Conservation (phyloP, 2,329 filamentous ascomycete species). For the Drechmeria coniospora region DNA sequence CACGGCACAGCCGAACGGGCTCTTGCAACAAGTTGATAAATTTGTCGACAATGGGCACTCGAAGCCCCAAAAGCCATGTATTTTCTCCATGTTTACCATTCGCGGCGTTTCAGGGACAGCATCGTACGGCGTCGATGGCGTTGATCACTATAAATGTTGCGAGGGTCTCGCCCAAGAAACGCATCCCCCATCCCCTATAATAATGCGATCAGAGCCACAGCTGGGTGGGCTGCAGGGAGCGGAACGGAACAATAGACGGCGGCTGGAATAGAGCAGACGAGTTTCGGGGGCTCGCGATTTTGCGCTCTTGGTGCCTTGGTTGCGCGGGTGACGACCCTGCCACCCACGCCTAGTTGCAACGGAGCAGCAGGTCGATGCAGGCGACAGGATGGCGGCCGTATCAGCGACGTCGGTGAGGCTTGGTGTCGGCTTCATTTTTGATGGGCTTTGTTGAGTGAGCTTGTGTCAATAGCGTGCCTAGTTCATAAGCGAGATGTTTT, state of each 20-base stretch:
- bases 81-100: constrained; percentile 31
- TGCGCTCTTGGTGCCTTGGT: too few relatives aligned
- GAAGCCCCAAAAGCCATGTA: constrained; percentile 27
- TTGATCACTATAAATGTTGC: constrained; percentile 25
- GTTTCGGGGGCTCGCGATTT: too few relatives aligned
- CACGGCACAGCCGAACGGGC: constrained; percentile 8
- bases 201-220: constrained; percentile 8
- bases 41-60: constrained; percentile 11
- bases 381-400: not conserved
- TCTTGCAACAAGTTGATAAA: constrained; percentile 12
- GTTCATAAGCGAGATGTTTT: not conserved
- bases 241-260: not conserved
- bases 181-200: constrained; percentile 23
- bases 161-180: constrained; percentile 20
- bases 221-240: not conserved
- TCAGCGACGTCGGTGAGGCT: not conserved
- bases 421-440: not conserved
- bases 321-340: too few relatives aligned
- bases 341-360: too few relatives aligned
- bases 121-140: constrained; percentile 43
- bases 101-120: constrained; percentile 39
- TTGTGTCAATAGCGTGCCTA: not conserved
- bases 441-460: too few relatives aligned
- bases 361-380: too few relatives aligned
- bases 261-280: not conserved